A percentile compares a stretch with the other conserved stretches of the same genome.
Conservation (phyloP, 179 eudicot species). For the Vitellaria paradoxa region DNA sequence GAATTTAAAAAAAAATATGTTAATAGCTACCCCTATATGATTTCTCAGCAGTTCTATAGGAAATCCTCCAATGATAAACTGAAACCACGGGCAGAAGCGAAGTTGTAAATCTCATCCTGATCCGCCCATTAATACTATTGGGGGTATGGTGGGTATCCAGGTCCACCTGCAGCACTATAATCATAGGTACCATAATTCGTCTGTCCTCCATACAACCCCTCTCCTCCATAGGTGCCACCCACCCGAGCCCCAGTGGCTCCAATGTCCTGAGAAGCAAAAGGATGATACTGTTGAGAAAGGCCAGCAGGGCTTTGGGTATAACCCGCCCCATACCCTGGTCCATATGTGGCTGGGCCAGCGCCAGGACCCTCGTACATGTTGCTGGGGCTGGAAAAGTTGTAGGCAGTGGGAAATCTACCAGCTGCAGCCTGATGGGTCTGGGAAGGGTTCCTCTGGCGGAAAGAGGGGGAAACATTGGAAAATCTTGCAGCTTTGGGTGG, state of each 20-base stretch:
- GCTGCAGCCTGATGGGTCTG: constrained; percentile 30
- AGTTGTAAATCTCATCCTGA: background rate
- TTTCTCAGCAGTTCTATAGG: background rate
- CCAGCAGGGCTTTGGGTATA: constrained; percentile 28
- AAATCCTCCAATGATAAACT: background rate
- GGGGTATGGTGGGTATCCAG: constrained; percentile 21
- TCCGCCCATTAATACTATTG: constrained; percentile 8
- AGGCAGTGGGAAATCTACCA: constrained; percentile 28
- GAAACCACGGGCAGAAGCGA: background rate
- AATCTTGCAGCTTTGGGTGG: constrained; percentile 36
- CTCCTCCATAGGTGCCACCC: constrained; percentile 23
- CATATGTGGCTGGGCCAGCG: constrained; percentile 21
- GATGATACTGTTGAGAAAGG: constrained; percentile 27
- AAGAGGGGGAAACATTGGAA: constrained; percentile 33
- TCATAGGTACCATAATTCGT: constrained; percentile 30
- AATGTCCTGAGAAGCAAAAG: constrained; percentile 19
- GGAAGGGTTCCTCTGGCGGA: constrained; percentile 27
- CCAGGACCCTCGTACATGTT: constrained; percentile 27
- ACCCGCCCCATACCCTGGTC: constrained; percentile 26
- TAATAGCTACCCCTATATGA: background rate
- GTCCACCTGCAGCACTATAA: constrained; percentile 31
- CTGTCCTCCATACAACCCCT: constrained; percentile 33
- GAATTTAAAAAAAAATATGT: no score
- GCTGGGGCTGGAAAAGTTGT: constrained; percentile 37
- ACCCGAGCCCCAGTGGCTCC: constrained; percentile 20